These are phyloP conservation scores for Ascocoryne sarcoides DNA, from an alignment of 2,329 filamentous ascomycete genomes.

Conservation along the genomic window DNA sequence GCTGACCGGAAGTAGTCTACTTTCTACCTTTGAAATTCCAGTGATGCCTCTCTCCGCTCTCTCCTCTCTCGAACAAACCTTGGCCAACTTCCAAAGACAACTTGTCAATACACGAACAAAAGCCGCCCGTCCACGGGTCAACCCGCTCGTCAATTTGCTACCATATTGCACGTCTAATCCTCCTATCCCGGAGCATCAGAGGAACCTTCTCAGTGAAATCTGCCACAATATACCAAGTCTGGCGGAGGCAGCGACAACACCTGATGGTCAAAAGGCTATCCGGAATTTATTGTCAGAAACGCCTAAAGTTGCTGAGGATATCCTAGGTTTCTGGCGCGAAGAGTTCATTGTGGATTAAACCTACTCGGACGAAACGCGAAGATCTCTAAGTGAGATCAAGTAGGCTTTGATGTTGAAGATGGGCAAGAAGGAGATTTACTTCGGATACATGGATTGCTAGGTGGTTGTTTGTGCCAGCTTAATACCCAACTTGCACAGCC, in stretches of 20 bases:
- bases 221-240: conserved; percentile 22
- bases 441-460: too few species aligned
- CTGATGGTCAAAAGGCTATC: conserved; percentile 18
- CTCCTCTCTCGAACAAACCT: conserved; percentile 15
- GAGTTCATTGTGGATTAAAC: conserved; percentile 21
- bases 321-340: conserved; percentile 27
- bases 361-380: too few species aligned
- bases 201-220: conserved; percentile 27
- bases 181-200: conserved; percentile 25
- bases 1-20: conserved; percentile 17
- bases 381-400: too few species aligned
- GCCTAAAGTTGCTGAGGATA: conserved; percentile 14
- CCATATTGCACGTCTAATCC: conserved; percentile 22
- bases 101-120: conserved; percentile 9
- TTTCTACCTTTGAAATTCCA: conserved; percentile 23
- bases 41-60: conserved; percentile 22
- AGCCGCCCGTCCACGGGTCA: conserved; percentile 1
- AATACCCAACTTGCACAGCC: too few species aligned
- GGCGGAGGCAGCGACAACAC: conserved; percentile 18
- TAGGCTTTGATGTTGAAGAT: too few species aligned
- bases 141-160: conserved; percentile 18
- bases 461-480: too few species aligned
- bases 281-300: conserved; percentile 17
- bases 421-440: too few species aligned
- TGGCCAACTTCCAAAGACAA: conserved; percentile 23